phyloP scores from a whole-genome alignment of 495 filamentous ascomycete species.

The Penicillium egyptiacum region DNA sequence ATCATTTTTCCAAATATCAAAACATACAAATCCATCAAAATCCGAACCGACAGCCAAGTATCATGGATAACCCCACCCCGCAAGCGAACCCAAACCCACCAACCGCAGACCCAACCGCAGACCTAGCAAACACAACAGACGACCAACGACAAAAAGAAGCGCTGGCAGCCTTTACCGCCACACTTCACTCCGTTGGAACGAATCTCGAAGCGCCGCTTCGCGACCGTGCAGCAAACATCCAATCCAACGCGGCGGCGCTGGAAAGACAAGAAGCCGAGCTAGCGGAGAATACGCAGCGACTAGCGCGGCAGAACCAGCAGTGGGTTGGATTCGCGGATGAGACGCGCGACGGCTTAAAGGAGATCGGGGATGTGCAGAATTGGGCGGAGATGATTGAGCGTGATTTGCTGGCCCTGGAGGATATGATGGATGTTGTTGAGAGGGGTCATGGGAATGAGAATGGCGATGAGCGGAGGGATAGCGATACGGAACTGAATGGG shows the following conservation, averaged over 20 bases:
- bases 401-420: slow-evolving; percentile 84
- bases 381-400: slow-evolving; percentile 96
- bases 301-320: slow-evolving; percentile 70
- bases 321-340: slow-evolving; percentile 66
- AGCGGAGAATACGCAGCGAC: slow-evolving; percentile 57
- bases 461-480: slow-evolving; percentile 5
- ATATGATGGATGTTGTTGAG: slow-evolving; percentile 71
- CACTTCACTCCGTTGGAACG: slow-evolving; percentile 68
- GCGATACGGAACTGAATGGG: slow-evolving; percentile 11
- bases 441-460: slow-evolving; percentile 20
- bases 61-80: slow-evolving; percentile 2
- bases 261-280: slow-evolving; percentile 72
- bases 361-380: slow-evolving; percentile 95
- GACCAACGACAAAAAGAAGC: slow-evolving; percentile 55
- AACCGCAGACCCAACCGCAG: slow-evolving; percentile 1
- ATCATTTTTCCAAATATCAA: background rate
- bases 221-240: slow-evolving; percentile 71
- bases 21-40: background rate
- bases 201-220: slow-evolving; percentile 68
- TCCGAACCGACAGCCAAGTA: background rate
- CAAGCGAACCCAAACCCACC: slow-evolving; percentile 1
- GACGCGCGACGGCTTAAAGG: slow-evolving; percentile 74
- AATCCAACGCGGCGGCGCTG: slow-evolving; percentile 68
- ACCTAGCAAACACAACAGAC: slow-evolving; percentile 7
- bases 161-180: slow-evolving; percentile 72